A percentile compares a stretch with the other conserved stretches of the same genome.
Evolutionary conservation across 306 rosid species (phyloP).

Genomic region (Castanea mollissima): DNA sequence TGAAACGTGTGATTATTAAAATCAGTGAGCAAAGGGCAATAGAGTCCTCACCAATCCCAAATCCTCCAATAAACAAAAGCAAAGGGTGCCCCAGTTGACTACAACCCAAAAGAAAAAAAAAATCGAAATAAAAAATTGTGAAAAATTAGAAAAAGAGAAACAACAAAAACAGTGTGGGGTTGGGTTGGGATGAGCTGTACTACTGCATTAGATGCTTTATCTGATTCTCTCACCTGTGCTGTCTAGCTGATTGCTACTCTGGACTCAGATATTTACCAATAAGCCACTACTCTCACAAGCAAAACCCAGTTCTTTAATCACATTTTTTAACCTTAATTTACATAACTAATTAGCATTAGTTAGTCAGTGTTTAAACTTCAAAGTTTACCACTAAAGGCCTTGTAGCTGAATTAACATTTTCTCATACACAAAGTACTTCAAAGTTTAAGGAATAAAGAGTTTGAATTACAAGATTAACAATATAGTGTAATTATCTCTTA

Average conservation of each 20-base stretch:
- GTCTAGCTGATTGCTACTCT: slow-evolving; percentile 32
- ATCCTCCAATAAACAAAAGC: neutral
- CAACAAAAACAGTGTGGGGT: slow-evolving; percentile 28
- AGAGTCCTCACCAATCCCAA: neutral
- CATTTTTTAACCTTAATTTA: neutral
- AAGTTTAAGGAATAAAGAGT: no score
- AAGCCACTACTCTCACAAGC: neutral
- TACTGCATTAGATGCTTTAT: slow-evolving; percentile 57
- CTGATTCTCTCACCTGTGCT: slow-evolving; percentile 36
- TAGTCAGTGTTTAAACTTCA: neutral
- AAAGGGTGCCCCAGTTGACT: slow-evolving; percentile 26
- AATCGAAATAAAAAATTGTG: neutral
- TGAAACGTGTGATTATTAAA: neutral
- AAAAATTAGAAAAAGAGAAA: neutral
- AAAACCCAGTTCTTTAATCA: neutral
- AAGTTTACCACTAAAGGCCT: neutral
- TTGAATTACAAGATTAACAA: accelerated
- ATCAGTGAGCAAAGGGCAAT: neutral
- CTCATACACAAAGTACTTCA: no score
- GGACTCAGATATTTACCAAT: slow-evolving; percentile 20
- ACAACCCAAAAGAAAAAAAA: neutral
- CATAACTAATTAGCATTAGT: neutral
- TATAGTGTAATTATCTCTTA: no score
- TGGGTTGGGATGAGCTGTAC: slow-evolving; percentile 65
- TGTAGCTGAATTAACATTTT: no score